Conservation (phyloP, 202 grass and related monocot species). For the Bolboschoenoplectus hybrid region DNA sequence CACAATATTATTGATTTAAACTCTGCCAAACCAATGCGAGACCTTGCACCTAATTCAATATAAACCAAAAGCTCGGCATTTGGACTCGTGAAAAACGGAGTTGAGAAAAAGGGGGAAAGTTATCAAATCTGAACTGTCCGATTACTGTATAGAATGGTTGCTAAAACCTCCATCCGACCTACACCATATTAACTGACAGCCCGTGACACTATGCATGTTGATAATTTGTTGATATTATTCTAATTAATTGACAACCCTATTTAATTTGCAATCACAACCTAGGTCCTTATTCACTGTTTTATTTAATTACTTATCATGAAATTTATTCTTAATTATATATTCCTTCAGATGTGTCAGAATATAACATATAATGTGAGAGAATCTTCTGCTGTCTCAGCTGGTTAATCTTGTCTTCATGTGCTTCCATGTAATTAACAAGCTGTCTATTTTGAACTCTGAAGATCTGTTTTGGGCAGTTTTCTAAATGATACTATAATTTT, state of each 20-base stretch:
- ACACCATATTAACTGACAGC: not conserved
- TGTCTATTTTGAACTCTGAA: not conserved
- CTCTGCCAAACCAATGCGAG: too few relatives aligned
- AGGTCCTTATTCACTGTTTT: not conserved
- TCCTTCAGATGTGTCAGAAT: not conserved
- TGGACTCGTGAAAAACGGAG: too few relatives aligned
- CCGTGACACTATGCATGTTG: not conserved
- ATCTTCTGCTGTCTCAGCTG: not conserved
- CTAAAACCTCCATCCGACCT: not conserved
- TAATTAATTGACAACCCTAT: not conserved
- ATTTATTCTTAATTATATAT: not conserved
- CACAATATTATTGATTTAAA: too few relatives aligned
- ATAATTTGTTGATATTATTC: not conserved
- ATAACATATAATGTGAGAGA: not conserved
- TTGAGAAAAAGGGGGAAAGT: too few relatives aligned
- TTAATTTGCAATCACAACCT: not conserved
- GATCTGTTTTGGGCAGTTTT: not conserved
- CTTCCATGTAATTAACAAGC: not conserved
- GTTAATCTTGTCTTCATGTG: not conserved
- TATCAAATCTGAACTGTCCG: too few relatives aligned
- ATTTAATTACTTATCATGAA: not conserved
- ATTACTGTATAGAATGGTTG: too few relatives aligned
- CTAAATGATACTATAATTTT: not conserved
- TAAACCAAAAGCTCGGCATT: too few relatives aligned
- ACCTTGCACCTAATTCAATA: too few relatives aligned